Percentiles rank a stretch among this genome's conserved stretches.
These are phyloP conservation scores for Phenoliferia sp. DNA, from an alignment of 1,284 basidiomycete genomes.

Conservation along the genomic window DNA sequence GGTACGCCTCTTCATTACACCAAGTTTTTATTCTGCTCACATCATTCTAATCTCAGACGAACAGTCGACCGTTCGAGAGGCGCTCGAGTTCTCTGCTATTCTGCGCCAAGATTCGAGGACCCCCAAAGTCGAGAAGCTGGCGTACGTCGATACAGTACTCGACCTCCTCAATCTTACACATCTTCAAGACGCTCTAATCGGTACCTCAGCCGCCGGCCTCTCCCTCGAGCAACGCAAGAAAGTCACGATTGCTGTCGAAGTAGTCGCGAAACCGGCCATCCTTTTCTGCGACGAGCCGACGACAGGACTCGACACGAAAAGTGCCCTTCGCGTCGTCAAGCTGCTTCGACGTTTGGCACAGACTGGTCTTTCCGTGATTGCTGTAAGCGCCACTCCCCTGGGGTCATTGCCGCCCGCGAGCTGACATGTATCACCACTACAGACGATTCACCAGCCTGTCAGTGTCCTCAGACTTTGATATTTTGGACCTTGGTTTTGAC, in stretches of 20 bases:
- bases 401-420: background rate
- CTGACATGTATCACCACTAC: background rate
- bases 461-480: conserved; percentile 1
- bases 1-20: conserved; percentile 12
- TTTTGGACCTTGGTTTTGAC: background rate
- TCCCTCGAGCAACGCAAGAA: conserved; percentile 54
- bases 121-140: conserved; percentile 49
- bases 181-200: conserved; percentile 50
- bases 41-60: conserved; percentile 33
- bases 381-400: conserved; percentile 6
- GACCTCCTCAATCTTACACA: conserved; percentile 50
- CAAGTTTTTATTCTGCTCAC: too few relatives aligned
- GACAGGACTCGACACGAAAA: conserved; percentile 31
- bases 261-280: conserved; percentile 48
- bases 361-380: conserved; percentile 38
- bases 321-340: conserved; percentile 31
- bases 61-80: conserved; percentile 62
- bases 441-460: conserved; percentile 44
- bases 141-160: conserved; percentile 52
- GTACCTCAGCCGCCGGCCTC: conserved; percentile 50
- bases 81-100: conserved; percentile 55
- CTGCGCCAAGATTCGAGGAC: conserved; percentile 53
- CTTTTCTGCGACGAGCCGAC: conserved; percentile 42
- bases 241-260: conserved; percentile 57
- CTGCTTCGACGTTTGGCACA: conserved; percentile 39